Evolutionary conservation across 2,329 filamentous ascomycete species (phyloP).

Genomic region (Ramularia endophylla): DNA sequence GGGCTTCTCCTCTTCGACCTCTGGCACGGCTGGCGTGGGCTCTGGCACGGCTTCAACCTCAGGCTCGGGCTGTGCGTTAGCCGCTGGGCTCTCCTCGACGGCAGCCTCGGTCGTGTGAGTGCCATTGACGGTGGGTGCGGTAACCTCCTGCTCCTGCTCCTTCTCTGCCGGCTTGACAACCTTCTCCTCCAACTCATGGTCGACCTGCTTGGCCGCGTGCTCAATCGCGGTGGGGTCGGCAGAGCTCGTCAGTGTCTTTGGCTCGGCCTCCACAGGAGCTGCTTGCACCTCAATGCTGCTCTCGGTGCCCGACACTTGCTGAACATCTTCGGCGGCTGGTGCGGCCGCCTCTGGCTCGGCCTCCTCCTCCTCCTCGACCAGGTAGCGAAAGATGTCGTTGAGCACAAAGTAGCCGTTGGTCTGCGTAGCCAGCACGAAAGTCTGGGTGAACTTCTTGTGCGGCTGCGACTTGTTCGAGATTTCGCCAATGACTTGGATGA

Average conservation of each 20-base stretch:
- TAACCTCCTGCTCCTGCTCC: constrained; percentile 1
- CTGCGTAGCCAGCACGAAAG: constrained; percentile 93
- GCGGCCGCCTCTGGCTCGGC: constrained; percentile 36
- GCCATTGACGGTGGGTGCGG: constrained; percentile 25
- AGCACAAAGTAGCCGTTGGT: constrained; percentile 96
- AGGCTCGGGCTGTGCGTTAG: constrained; percentile 32
- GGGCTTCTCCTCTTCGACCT: constrained; percentile 52
- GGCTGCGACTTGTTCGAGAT: constrained; percentile 90
- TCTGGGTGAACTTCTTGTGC: constrained; percentile 95
- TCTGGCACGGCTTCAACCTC: constrained; percentile 26
- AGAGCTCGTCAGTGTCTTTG: constrained; percentile 27
- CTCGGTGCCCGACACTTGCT: constrained; percentile 27
- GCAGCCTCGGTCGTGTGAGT: constrained; percentile 34
- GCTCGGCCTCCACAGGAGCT: constrained; percentile 30
- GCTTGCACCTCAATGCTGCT: constrained; percentile 37
- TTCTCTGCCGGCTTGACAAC: constrained; percentile 30
- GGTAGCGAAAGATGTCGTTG: constrained; percentile 95
- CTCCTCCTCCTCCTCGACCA: constrained; percentile 76
- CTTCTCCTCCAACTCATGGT: constrained; percentile 70
- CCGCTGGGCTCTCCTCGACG: constrained; percentile 23
- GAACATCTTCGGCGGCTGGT: constrained; percentile 28
- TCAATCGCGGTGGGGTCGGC: constrained; percentile 34
- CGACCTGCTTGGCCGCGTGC: constrained; percentile 49
- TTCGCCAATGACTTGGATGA: constrained; percentile 97
- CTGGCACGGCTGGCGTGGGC: constrained; percentile 32